Conservation (phyloP, 2,329 filamentous ascomycete species). For the Trichocomaceae sp. region DNA sequence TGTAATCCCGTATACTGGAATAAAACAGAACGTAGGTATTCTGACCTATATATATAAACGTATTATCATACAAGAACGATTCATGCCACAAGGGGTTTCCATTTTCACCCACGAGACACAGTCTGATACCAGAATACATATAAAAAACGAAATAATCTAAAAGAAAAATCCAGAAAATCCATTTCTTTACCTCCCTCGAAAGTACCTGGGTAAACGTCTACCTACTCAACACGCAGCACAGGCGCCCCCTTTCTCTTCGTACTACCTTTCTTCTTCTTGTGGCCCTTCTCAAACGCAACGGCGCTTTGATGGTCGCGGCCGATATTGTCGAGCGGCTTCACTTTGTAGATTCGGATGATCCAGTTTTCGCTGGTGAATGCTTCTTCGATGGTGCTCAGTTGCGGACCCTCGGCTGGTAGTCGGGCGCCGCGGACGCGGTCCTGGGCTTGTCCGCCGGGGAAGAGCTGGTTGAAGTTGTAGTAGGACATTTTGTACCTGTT, state of each 20-base stretch:
- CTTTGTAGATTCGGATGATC: slow-evolving; percentile 99
- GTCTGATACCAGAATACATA: neutral
- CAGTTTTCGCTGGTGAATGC: slow-evolving; percentile 99
- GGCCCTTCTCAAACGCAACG: slow-evolving; percentile 46
- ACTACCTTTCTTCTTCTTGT: slow-evolving; percentile 45
- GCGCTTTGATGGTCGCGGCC: slow-evolving; percentile 74
- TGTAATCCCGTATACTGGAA: too few species aligned
- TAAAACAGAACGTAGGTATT: too few species aligned
- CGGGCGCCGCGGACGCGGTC: slow-evolving; percentile 80
- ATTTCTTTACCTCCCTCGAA: neutral
- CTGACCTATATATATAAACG: slow-evolving; percentile 6
- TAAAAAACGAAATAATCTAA: neutral
- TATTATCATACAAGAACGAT: slow-evolving; percentile 6
- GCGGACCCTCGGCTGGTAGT: slow-evolving; percentile 76
- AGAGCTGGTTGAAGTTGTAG: slow-evolving; percentile 91
- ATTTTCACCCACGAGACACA: neutral
- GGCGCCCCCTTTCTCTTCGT: slow-evolving; percentile 39
- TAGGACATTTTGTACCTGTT: slow-evolving; percentile 99
- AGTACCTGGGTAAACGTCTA: too few species aligned
- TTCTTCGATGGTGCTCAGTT: slow-evolving; percentile 85
- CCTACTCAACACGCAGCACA: slow-evolving; percentile 40
- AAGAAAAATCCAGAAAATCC: neutral
- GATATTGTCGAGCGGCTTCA: slow-evolving; percentile 96
- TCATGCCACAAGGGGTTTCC: neutral
- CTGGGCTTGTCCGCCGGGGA: slow-evolving; percentile 81